Evolutionary conservation across 78 protist genomes (phyloP).

Genomic region (Anaeramoeba flamelloides): DNA sequence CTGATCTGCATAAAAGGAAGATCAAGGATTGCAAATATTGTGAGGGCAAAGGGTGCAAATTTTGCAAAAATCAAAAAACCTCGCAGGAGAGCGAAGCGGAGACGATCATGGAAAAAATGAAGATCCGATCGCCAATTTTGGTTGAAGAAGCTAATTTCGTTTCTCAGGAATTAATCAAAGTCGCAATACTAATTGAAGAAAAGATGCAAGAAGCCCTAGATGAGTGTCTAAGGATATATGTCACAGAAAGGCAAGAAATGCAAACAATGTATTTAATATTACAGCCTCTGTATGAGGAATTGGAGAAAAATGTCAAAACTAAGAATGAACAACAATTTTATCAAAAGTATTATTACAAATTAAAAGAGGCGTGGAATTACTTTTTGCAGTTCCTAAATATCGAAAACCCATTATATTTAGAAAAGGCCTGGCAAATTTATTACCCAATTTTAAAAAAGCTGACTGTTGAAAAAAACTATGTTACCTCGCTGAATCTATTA

Average conservation of each 20-base stretch:
- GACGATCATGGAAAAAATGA: neutral
- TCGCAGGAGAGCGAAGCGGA: neutral
- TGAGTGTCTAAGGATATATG: constrained; percentile 74
- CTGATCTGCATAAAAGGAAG: no score
- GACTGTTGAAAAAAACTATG: neutral
- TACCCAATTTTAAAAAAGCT: neutral
- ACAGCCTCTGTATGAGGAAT: neutral
- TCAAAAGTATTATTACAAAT: neutral
- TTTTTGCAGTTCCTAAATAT: neutral
- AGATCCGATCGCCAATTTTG: neutral
- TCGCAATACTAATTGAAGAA: constrained; percentile 91
- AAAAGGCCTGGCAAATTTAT: neutral
- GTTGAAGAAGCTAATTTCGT: constrained; percentile 69
- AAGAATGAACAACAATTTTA: neutral
- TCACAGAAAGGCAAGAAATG: constrained; percentile 58
- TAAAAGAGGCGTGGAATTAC: neutral
- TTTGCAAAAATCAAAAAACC: no score
- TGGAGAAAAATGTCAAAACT: neutral
- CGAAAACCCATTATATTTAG: neutral
- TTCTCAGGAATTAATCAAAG: constrained; percentile 74
- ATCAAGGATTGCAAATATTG: no score
- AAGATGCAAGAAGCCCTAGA: constrained; percentile 93
- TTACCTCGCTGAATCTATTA: constrained; percentile 53
- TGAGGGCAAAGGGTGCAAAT: no score
- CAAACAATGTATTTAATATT: constrained; percentile 47